These are phyloP conservation scores for Candida sanyiensis DNA, from an alignment of 805 yeast genomes.

Conservation along the genomic window DNA sequence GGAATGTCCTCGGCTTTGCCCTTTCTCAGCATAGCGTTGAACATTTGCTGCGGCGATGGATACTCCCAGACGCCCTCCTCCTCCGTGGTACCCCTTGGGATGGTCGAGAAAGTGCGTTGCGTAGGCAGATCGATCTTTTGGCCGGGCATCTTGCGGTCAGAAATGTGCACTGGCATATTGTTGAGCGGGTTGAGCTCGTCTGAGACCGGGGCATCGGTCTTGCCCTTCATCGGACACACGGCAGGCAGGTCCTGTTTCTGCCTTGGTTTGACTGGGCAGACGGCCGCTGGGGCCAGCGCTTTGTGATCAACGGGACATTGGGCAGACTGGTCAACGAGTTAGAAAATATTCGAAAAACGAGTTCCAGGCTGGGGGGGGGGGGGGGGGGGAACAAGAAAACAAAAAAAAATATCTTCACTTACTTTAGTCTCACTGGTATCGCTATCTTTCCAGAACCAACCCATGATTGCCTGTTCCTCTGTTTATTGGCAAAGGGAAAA, in stretches of 20 bases:
- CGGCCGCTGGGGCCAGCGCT: slow-evolving; percentile 20
- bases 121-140: slow-evolving; percentile 77
- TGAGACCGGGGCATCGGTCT: slow-evolving; percentile 14
- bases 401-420: slow-evolving; percentile 2
- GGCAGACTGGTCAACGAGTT: no score
- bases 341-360: no score
- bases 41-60: slow-evolving; percentile 99
- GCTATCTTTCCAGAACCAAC: slow-evolving; percentile 81
- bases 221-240: slow-evolving; percentile 37
- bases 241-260: slow-evolving; percentile 26
- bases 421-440: slow-evolving; percentile 25
- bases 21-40: slow-evolving; percentile 93
- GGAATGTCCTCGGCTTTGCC: slow-evolving; percentile 85
- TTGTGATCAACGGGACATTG: slow-evolving; percentile 9
- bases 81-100: slow-evolving; percentile 71
- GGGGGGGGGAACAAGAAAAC: neutral
- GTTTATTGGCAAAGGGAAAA: no score
- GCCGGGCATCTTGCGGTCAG: slow-evolving; percentile 66
- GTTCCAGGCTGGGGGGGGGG: no score
- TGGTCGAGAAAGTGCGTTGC: slow-evolving; percentile 74
- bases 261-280: slow-evolving; percentile 37
- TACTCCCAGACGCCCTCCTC: slow-evolving; percentile 91
- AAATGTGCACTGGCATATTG: slow-evolving; percentile 77
- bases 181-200: slow-evolving; percentile 66
- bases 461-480: no score